Evolutionary conservation across 1,284 basidiomycete species (phyloP).

Genomic region (Trichosporon ovoides): DNA sequence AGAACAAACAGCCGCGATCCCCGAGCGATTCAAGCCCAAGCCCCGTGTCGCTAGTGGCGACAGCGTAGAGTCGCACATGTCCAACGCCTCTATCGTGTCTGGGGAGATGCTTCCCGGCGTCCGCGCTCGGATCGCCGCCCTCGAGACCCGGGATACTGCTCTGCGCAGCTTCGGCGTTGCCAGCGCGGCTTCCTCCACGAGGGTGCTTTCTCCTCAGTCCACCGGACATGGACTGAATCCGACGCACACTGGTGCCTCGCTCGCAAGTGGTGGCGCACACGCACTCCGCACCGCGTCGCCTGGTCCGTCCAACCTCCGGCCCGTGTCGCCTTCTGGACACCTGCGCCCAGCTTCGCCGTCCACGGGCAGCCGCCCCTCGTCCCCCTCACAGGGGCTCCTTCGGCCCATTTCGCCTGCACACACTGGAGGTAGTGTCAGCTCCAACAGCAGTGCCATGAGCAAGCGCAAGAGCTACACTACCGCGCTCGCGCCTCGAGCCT

Average conservation of each 20-base stretch:
- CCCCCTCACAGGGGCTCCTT: not conserved
- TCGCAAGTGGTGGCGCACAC: not conserved
- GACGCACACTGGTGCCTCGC: not conserved
- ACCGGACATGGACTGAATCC: not conserved
- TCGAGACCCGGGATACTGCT: constrained; percentile 40
- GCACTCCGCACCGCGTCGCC: not conserved
- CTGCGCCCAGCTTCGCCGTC: not conserved
- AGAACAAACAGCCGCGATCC: constrained; percentile 1
- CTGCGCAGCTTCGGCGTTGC: constrained; percentile 39
- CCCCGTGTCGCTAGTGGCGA: not conserved
- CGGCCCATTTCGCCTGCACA: not conserved
- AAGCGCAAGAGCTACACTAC: constrained; percentile 32
- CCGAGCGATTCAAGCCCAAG: constrained; percentile 17
- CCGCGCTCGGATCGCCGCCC: constrained; percentile 35
- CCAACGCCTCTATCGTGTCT: constrained; percentile 19
- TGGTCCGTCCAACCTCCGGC: not conserved
- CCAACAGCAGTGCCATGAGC: not conserved
- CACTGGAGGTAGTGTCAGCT: not conserved
- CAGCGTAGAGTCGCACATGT: constrained; percentile 12
- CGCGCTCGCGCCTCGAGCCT: constrained; percentile 28
- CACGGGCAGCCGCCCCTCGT: not conserved
- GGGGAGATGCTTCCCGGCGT: constrained; percentile 27
- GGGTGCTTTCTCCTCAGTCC: not conserved
- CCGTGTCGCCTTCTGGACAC: not conserved
- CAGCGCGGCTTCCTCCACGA: not conserved